A percentile compares a stretch with the other conserved stretches of the same genome.
These are phyloP conservation scores for Talinum fruticosum DNA, from an alignment of 148 eudicot genomes.

Conservation along the genomic window DNA sequence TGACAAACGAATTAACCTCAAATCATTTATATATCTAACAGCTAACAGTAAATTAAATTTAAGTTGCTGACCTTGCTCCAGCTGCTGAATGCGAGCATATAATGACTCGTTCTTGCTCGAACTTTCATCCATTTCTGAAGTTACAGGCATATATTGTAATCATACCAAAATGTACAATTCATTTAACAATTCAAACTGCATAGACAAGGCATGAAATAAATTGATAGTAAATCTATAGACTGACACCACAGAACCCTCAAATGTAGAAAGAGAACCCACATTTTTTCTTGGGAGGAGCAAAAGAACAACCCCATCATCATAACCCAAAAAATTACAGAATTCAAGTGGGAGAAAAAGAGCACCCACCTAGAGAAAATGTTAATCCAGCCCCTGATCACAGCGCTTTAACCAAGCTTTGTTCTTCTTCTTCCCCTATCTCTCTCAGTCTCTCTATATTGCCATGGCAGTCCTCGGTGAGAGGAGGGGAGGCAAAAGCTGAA, in stretches of 20 bases:
- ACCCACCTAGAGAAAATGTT: constrained; percentile 8
- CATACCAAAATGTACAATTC: too few species aligned
- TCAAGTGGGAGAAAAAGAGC: neutral
- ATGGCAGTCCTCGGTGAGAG: neutral
- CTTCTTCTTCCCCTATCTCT: neutral
- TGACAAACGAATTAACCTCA: neutral
- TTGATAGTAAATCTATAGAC: neutral
- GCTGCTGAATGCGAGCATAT: constrained; percentile 57
- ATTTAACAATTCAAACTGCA: too few species aligned
- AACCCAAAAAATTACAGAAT: neutral
- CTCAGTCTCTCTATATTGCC: neutral
- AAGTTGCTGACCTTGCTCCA: constrained; percentile 62
- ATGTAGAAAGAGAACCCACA: neutral
- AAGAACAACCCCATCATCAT: neutral
- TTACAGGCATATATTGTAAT: neutral
- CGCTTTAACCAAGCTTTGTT: neutral
- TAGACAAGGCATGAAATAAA: too few species aligned
- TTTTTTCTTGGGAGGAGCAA: neutral
- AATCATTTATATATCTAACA: neutral
- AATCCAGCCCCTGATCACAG: neutral
- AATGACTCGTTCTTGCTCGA: constrained; percentile 46
- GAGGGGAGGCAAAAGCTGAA: neutral
- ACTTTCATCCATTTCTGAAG: constrained; percentile 52
- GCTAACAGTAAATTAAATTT: neutral
- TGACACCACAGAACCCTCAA: neutral